Evolutionary conservation across 2,329 filamentous ascomycete species (phyloP), one percentile per base, ranked within the genome.

Genomic region (Xylaria sp.): DNA sequence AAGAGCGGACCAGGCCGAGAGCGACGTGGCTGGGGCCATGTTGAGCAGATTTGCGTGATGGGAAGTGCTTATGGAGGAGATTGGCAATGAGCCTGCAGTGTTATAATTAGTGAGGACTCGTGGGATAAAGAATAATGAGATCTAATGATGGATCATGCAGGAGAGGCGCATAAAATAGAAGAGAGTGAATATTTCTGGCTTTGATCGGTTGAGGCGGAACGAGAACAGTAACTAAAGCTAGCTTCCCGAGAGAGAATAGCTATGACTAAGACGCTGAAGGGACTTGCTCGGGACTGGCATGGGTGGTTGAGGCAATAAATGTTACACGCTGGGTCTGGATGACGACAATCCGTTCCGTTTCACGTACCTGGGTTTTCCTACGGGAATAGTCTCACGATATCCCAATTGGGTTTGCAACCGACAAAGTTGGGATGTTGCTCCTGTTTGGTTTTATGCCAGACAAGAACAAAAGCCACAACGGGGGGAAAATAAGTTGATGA

Each of bases 1-100:
- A 79, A 99, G 93, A 80, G 92, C 89, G 80, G 92, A 88, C 95
- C 96, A 99, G 79, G 93, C 90, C 76, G 90, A 86, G 75, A 97
- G 91, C 72, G 93, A 92, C 80, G 90, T 94, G 75, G 95, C 91
- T 85, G 97, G 94, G 75, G 93, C 88, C 89, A 97, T 90, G 74
- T 75, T 71, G 69, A 40, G 49, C 1, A 36, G 38, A 31, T 53
- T 40, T 67, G 56, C n/a, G 42, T 48, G 26, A 15, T 51, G 46
- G 36, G 11, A 13, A 38, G 2, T 60, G 31, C 23, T 42, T 31
- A 13, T 15, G 31, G 33, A 28, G 6, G 42, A 31, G 48, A 20
- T 38, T 63, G 36, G 58, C 26, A 31, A 49, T 11, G 49, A 59
- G 48, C 54, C 60, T 48, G 36, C 6, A 56, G n/a, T 20, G 10